Evolutionary conservation across 2,329 filamentous ascomycete genomes (phyloP), one percentile per base, ranked within the genome.

Genomic region (Cladophialophora carrionii): DNA sequence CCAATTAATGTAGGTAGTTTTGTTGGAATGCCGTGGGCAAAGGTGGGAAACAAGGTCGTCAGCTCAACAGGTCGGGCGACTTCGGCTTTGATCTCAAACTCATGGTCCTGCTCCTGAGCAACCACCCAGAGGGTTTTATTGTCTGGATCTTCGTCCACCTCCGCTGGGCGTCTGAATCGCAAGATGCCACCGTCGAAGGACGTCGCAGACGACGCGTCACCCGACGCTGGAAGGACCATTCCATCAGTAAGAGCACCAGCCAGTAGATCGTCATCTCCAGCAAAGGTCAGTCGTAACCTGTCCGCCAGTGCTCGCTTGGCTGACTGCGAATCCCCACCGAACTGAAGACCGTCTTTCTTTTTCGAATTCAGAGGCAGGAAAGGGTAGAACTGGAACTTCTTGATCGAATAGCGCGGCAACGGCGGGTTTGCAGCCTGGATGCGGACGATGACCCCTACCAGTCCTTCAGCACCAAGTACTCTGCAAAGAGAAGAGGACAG

Each of bases 191-290:
- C 95, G 68, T 92, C 87, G 87, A 94, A 97, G 14, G 85, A 84
- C 49, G 84, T 81, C 4, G 83, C 58, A 76, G 80, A 70, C 78
- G 73, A 83, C n/a, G 84, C 79, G 24, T 79, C 86, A 64, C 83
- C 81, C 61, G 83, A 83, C 41, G 81, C 87, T 1, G 85, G 86
- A 22, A 99, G 78, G 14, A 97, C 78, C 79, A 94, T 90, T 1
- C 94, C 93, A 76, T 99, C 92, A 0, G 93, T 97, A 57, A 99
- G 76, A 4, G 95, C 92, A 0, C 95, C 95, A 62, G 90, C 86
- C 1, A 98, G 80, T 20, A 98, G 76, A 1, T 89, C 87, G 51
- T 81, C 78, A 24, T 85, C 84, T 0, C 79, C 80, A 43, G 81
- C 84, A 32, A 81, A 75, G 10, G 88, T 84, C 68, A 87, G 86